These are phyloP conservation scores for Axilococcus clingmanii DNA, from an alignment of 139 green algal species.

Conservation along the genomic window DNA sequence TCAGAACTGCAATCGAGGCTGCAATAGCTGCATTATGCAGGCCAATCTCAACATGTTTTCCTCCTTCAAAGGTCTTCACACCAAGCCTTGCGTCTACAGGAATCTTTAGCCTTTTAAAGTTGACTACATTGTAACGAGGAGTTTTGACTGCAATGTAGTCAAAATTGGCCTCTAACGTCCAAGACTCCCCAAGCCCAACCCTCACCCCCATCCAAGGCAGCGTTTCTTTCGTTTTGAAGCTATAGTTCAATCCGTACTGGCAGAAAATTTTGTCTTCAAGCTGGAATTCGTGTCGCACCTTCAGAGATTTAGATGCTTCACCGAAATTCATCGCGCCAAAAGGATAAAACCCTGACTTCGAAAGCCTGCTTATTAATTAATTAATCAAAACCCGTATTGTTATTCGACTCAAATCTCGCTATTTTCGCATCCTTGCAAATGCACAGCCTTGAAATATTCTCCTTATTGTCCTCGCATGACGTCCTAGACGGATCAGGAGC, in stretches of 20 bases:
- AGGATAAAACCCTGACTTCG: background rate
- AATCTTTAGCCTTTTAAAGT: conserved; percentile 5
- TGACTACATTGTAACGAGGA: background rate
- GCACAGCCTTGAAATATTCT: background rate
- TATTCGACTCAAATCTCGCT: background rate
- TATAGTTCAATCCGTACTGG: background rate
- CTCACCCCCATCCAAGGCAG: conserved; percentile 1
- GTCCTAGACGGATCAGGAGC: background rate
- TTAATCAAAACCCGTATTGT: background rate
- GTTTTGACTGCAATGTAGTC: conserved; percentile 1
- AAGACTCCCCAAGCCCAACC: background rate
- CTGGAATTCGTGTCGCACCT: conserved; percentile 5
- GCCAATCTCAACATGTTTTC: conserved; percentile 2
- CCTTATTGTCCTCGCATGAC: background rate
- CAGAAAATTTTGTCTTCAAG: background rate
- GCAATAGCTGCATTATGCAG: conserved; percentile 1
- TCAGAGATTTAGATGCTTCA: background rate
- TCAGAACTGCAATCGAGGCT: background rate
- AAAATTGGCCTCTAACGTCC: conserved; percentile 6
- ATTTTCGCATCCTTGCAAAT: background rate
- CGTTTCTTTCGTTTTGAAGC: background rate
- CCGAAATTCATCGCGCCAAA: conserved; percentile 1
- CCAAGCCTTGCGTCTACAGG: conserved; percentile 3
- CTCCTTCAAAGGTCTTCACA: conserved; percentile 2
- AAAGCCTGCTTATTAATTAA: background rate